Base-by-base conservation (phyloP, 495 filamentous ascomycete genomes). In the Cudoniella acicularis region DNA sequence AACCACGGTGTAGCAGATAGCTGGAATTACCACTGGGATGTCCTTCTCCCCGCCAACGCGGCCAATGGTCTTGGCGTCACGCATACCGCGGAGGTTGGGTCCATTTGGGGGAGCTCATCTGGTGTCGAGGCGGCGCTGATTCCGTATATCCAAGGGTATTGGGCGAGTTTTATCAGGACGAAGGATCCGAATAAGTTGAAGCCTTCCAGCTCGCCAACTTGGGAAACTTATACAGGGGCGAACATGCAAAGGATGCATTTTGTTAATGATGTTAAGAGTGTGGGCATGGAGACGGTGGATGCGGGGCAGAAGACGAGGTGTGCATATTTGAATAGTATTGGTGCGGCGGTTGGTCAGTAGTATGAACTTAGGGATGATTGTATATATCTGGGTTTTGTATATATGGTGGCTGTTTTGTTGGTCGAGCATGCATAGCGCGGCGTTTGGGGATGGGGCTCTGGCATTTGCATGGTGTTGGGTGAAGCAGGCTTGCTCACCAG, bases 21-120 rank as follows among this genome's bases (percentile, higher is more conserved):
- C 53, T 88, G 81, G 76, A 83, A 80, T 63, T 91, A 90, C 63
- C 82, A 81, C 25, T 67, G 64, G 64, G 83, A 85, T 59, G 87
- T 90, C 2, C 67, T 77, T 36, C 83, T 87, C 59, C 73, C 76
- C 0, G 49, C 59, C 0, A 67, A 77, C 22, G 73, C 75, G 16
- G 69, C 68, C 3, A 60, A 73, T 20, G 87, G 87, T 2, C 57
- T 77, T 0, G 88, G 88, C 4, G 83, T 83, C 0, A 72, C 78
- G 2, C 87, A 92, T 57, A 83, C 80, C 0, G 75, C 82, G 1
- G 87, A 90, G 64, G 49, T 83, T 9, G 74, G 77, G 47, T 83
- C 86, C 0, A 82, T 90, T 42, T 90, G 82, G 77, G 81, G 76
- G 0, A 66, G 69, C 9, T 61, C 62, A 0, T 65, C 17, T 1